Conservation (phyloP, 2,329 filamentous ascomycete genomes). For the Fonsecaea multimorphosa region DNA sequence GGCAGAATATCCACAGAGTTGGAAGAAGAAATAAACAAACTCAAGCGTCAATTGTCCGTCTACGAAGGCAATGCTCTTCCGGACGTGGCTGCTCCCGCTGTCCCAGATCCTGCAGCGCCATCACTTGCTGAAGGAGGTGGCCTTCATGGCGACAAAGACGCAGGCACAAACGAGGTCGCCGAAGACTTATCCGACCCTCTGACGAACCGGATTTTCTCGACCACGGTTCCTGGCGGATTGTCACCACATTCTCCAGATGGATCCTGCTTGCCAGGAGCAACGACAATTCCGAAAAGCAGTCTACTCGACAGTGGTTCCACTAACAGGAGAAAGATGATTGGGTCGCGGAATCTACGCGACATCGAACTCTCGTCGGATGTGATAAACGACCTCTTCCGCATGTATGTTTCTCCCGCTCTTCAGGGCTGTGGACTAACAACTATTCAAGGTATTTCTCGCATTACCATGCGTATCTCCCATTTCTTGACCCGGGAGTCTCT, state of each 20-base stretch:
- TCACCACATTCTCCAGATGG: slow-evolving; percentile 2
- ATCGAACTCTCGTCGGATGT: slow-evolving; percentile 10
- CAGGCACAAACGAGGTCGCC: neutral
- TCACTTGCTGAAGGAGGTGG: neutral
- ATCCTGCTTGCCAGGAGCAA: slow-evolving; percentile 11
- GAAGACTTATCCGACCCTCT: neutral
- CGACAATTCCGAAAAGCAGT: neutral
- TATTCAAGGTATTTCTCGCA: slow-evolving; percentile 59
- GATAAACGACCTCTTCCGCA: slow-evolving; percentile 16
- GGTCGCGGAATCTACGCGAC: slow-evolving; percentile 8
- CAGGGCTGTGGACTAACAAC: neutral
- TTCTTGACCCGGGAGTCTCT: slow-evolving; percentile 60
- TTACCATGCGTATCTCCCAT: slow-evolving; percentile 68
- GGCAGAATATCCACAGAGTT: slow-evolving; percentile 7
- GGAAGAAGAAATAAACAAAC: slow-evolving; percentile 14
- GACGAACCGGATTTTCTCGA: slow-evolving; percentile 10
- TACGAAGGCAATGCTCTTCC: slow-evolving; percentile 1
- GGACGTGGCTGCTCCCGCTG: neutral
- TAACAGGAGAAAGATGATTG: neutral
- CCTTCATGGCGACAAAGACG: neutral
- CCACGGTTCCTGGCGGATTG: slow-evolving; percentile 2
- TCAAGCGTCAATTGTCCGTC: slow-evolving; percentile 12
- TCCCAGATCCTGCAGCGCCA: neutral
- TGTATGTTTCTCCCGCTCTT: slow-evolving; percentile 9
- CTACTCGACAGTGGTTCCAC: neutral